Conservation (phyloP, 176 grass and related monocot species). For the Oryza punctata region DNA sequence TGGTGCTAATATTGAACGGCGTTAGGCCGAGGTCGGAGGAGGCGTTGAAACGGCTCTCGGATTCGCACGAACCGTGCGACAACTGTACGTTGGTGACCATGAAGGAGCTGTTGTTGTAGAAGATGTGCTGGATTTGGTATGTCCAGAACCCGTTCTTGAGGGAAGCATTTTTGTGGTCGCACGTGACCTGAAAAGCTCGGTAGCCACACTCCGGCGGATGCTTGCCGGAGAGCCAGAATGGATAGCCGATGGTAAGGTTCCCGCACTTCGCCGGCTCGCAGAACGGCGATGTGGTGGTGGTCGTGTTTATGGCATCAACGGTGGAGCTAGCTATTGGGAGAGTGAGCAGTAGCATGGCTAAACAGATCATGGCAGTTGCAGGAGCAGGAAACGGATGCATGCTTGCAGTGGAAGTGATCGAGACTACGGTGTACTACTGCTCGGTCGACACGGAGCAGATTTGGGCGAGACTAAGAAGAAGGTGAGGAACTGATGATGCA, state of each 20-base stretch:
- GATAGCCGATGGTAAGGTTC: conserved; percentile 30
- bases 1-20: conserved; percentile 23
- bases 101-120: conserved; percentile 39
- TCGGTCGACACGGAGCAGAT: neutral
- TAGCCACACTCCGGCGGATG: conserved; percentile 41
- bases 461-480: neutral
- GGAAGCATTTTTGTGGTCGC: neutral
- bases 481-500: neutral
- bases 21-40: conserved; percentile 31
- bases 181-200: conserved; percentile 12
- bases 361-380: neutral
- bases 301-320: neutral
- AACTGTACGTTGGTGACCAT: neutral
- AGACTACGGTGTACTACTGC: neutral
- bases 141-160: neutral
- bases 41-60: neutral
- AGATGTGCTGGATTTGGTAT: conserved; percentile 22
- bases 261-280: conserved; percentile 46
- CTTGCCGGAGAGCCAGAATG: conserved; percentile 48
- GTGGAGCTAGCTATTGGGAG: neutral
- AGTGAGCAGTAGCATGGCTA: neutral
- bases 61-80: neutral
- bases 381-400: neutral
- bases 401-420: neutral
- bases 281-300: neutral